Evolutionary conservation across 306 rosid species (phyloP).

Genomic region (Castanea sativa): DNA sequence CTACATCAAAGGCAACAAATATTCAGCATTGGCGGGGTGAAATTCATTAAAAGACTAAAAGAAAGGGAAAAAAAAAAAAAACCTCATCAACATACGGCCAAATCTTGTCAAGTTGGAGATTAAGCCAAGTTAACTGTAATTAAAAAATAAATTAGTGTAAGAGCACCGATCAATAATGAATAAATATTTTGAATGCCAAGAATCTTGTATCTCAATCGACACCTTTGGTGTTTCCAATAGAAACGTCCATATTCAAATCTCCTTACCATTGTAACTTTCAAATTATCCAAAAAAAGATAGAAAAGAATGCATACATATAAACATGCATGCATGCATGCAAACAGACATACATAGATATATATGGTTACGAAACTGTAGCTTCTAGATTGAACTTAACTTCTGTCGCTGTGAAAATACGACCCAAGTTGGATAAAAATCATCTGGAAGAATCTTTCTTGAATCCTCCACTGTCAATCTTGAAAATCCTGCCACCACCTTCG

Average conservation of each 20-base stretch:
- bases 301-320: neutral
- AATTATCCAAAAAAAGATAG: too few relatives aligned
- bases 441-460: constrained; percentile 66
- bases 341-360: neutral
- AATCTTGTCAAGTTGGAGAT: constrained; percentile 51
- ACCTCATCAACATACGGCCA: constrained; percentile 89
- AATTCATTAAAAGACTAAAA: neutral
- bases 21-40: neutral
- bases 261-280: too few relatives aligned
- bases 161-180: constrained; percentile 3
- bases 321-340: neutral
- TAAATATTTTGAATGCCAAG: neutral
- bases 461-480: constrained; percentile 88
- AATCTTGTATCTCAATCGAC: too few relatives aligned
- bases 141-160: constrained; percentile 27
- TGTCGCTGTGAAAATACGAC: constrained; percentile 71
- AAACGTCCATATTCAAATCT: too few relatives aligned
- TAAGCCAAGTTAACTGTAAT: constrained; percentile 83
- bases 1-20: neutral
- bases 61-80: constrained; percentile 24
- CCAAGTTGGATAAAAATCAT: constrained; percentile 75
- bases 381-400: constrained; percentile 58
- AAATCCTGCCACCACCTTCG: constrained; percentile 64
- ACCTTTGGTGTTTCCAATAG: too few relatives aligned
- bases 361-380: neutral